phyloP scores from a whole-genome alignment of 352 stramenopile genomes.

The Pythium biforme region DNA sequence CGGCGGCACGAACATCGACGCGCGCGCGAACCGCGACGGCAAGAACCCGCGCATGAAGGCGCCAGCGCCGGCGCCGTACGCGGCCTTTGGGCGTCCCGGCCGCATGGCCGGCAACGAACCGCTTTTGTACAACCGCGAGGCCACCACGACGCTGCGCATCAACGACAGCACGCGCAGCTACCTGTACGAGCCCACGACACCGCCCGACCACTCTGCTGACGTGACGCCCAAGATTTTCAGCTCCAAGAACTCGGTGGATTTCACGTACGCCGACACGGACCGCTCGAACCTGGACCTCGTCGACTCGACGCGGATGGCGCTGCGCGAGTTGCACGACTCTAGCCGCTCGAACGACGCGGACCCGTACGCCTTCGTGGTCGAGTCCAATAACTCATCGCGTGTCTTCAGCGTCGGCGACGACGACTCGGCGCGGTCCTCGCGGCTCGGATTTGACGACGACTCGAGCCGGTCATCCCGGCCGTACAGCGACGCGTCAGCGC shows the following conservation, averaged over 20 bases:
- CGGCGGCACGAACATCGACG: conserved; percentile 7
- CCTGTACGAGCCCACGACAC: conserved; percentile 15
- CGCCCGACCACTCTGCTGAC: background rate
- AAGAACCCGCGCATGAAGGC: conserved; percentile 12
- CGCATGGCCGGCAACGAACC: conserved; percentile 13
- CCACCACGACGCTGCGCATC: conserved; percentile 13
- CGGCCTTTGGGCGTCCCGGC: background rate
- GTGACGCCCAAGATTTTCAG: conserved; percentile 26
- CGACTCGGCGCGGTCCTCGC: background rate
- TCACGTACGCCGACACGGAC: conserved; percentile 34
- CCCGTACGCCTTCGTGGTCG: conserved; percentile 14
- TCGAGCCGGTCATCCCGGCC: conserved; percentile 2
- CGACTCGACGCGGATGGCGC: conserved; percentile 12
- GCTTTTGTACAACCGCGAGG: conserved; percentile 35
- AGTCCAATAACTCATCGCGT: conserved; percentile 11
- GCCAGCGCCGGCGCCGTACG: conserved; percentile 9
- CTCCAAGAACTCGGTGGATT: conserved; percentile 38
- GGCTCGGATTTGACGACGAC: background rate
- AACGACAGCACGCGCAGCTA: conserved; percentile 33
- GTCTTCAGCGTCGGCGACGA: conserved; percentile 6
- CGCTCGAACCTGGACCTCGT: conserved; percentile 18
- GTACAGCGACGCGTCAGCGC: background rate
- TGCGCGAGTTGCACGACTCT: conserved; percentile 11
- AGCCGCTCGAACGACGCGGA: conserved; percentile 14
- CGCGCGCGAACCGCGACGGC: conserved; percentile 4